phyloP scores from a whole-genome alignment of 169 alveolate species.

The Perkinsus marinus region DNA sequence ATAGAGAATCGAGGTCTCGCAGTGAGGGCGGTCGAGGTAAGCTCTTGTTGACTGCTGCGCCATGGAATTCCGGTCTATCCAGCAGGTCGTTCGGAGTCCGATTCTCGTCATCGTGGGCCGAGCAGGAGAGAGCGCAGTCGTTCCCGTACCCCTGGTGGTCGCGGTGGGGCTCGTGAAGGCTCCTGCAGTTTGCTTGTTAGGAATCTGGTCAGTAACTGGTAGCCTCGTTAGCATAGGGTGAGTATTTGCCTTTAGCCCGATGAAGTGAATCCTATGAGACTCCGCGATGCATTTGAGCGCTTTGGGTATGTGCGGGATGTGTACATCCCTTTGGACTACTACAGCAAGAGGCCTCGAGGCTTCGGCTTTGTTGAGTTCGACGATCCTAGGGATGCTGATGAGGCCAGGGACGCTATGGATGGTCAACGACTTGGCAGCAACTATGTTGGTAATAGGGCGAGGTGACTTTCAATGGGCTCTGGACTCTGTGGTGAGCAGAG shows the following conservation, averaged over 20 bases:
- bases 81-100: background rate
- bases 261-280: constrained; percentile 9
- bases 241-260: background rate
- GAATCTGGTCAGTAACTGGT: background rate
- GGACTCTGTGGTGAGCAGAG: background rate
- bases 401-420: constrained; percentile 57
- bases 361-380: constrained; percentile 71
- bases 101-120: background rate
- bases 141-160: background rate
- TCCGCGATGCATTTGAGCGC: constrained; percentile 51
- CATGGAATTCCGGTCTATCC: background rate
- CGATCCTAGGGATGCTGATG: constrained; percentile 56
- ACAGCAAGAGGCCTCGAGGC: constrained; percentile 72
- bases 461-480: no score
- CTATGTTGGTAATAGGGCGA: background rate
- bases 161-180: background rate
- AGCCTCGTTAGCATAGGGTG: background rate
- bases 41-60: background rate
- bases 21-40: background rate
- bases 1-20: background rate
- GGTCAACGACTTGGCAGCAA: constrained; percentile 51
- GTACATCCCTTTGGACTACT: constrained; percentile 73
- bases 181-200: background rate
- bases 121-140: background rate
- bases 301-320: constrained; percentile 76